Percentiles rank a stretch among this genome's conserved stretches.
phyloP scores from a whole-genome alignment of 2,329 filamentous ascomycete species.

The Diaporthe humulicola region DNA sequence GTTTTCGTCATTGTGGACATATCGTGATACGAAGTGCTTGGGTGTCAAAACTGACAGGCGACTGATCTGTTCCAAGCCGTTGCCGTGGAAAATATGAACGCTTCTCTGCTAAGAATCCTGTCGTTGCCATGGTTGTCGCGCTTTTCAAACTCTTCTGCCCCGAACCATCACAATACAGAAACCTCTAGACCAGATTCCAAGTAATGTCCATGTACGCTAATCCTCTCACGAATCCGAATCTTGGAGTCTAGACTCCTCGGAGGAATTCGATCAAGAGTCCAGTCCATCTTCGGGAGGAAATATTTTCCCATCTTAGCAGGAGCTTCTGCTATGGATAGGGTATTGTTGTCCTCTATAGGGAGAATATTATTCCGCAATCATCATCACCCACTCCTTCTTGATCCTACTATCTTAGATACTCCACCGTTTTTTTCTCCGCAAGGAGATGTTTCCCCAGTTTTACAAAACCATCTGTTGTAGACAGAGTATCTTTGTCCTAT shows the following conservation, averaged over 20 bases:
- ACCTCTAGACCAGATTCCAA: not conserved
- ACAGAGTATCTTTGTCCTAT: no score
- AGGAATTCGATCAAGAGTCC: not conserved
- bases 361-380: no score
- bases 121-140: not conserved
- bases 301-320: no score
- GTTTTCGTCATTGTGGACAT: no score
- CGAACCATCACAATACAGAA: not conserved
- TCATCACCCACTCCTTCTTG: no score
- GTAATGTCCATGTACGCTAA: not conserved
- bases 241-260: not conserved
- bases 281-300: no score
- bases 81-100: not conserved
- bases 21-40: not conserved
- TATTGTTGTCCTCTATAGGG: no score
- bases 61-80: not conserved
- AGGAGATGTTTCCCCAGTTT: no score
- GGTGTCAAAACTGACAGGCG: not conserved
- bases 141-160: not conserved
- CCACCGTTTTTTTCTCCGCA: no score
- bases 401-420: no score
- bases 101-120: not conserved
- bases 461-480: no score
- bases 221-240: not conserved
- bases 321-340: no score